Evolutionary conservation across 805 yeast species (phyloP).

Genomic region (Monosporozyma siamensis): DNA sequence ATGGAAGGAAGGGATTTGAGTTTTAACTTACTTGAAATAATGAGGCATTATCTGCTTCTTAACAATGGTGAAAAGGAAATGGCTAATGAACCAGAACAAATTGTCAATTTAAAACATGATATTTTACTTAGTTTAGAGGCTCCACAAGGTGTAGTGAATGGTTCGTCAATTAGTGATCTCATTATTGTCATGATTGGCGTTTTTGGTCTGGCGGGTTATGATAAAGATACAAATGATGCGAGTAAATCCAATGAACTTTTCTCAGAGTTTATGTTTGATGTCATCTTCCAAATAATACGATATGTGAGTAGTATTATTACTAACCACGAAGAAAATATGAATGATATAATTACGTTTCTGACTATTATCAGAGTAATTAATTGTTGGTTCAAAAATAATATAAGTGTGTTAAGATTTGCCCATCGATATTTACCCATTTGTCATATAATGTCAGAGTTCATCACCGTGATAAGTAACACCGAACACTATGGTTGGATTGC

Average conservation of each 20-base stretch:
- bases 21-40: neutral
- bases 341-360: constrained; percentile 9
- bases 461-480: constrained; percentile 15
- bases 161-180: neutral
- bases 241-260: neutral
- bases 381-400: constrained; percentile 48
- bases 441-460: constrained; percentile 18
- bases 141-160: neutral
- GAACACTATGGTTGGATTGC: neutral
- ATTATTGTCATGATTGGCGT: neutral
- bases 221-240: no score
- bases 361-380: constrained; percentile 40
- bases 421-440: constrained; percentile 24
- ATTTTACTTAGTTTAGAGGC: neutral
- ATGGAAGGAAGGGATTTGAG: neutral
- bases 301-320: no score
- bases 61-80: neutral
- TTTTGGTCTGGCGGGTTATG: no score
- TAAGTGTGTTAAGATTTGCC: constrained; percentile 29
- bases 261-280: neutral
- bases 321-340: no score
- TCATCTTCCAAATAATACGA: neutral
- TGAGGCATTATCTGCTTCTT: neutral
- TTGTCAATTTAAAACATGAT: neutral
- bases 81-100: neutral